Evolutionary conservation across 306 rosid genomes (phyloP).

Genomic region (Pyrus communis): DNA sequence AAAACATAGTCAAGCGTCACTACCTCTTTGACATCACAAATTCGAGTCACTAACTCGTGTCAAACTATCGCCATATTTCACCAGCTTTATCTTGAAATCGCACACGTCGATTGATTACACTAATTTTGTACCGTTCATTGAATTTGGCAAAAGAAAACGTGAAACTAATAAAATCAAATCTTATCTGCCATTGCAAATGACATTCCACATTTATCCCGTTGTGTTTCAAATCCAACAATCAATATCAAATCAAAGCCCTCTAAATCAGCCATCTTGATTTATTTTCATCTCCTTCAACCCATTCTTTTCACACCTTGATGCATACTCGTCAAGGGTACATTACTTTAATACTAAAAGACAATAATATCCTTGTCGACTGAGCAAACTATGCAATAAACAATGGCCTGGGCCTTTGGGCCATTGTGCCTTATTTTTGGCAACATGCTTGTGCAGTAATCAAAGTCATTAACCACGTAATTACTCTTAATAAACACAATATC

Average conservation of each 20-base stretch:
- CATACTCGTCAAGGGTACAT: too few species aligned
- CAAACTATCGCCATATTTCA: not conserved
- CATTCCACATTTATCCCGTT: slow-evolving; percentile 2
- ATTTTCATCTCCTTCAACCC: not conserved
- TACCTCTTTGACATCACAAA: not conserved
- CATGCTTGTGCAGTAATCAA: slow-evolving; percentile 5
- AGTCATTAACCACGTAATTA: slow-evolving; percentile 5
- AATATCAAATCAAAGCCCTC: slow-evolving; percentile 1
- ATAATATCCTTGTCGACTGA: not conserved
- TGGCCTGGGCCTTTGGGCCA: slow-evolving; percentile 2
- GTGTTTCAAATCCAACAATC: not conserved
- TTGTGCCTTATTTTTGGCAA: not conserved
- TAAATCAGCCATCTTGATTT: not conserved
- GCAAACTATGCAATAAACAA: not conserved
- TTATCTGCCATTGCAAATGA: not conserved
- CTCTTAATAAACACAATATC: not conserved
- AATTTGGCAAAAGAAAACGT: too few species aligned
- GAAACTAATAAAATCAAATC: not conserved
- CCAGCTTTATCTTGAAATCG: too few species aligned
- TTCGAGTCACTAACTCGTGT: not conserved
- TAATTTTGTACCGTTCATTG: too few species aligned
- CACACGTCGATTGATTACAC: rapidly evolving
- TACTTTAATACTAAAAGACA: not conserved
- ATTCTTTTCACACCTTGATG: not conserved
- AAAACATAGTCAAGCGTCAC: not conserved